Percentiles rank a stretch among this genome's conserved stretches.
phyloP scores from a whole-genome alignment of 345 rosid genomes.

The Euphorbia peplus region DNA sequence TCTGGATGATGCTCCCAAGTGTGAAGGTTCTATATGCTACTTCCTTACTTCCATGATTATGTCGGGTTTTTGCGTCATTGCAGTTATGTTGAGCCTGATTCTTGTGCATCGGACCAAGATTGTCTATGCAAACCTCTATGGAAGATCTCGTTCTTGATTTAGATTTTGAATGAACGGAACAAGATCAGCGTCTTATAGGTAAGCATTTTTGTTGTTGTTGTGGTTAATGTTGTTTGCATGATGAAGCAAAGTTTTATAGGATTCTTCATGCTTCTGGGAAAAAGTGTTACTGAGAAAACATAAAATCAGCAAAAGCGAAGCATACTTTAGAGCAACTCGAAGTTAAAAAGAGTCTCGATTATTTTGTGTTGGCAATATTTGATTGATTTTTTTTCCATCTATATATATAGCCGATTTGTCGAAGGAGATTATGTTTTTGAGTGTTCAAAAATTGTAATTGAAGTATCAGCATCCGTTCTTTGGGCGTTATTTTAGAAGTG shows the following conservation, averaged over 20 bases:
- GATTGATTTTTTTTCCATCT: background rate
- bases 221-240: background rate
- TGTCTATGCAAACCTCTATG: slow-evolving; percentile 80
- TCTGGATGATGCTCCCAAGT: slow-evolving; percentile 53
- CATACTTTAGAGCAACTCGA: background rate
- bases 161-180: background rate
- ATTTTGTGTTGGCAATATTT: background rate
- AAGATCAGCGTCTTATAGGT: background rate
- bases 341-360: too few relatives aligned
- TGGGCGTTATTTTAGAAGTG: too few relatives aligned
- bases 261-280: background rate
- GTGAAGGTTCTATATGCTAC: slow-evolving; percentile 82
- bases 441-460: too few relatives aligned
- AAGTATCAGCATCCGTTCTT: too few relatives aligned
- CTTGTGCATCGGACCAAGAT: slow-evolving; percentile 85
- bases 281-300: background rate
- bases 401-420: background rate
- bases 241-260: background rate
- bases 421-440: background rate
- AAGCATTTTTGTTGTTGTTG: background rate
- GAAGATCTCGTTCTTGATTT: slow-evolving; percentile 30
- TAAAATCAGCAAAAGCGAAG: background rate
- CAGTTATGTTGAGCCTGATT: slow-evolving; percentile 68
- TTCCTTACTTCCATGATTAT: slow-evolving; percentile 89
- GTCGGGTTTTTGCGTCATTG: slow-evolving; percentile 86